These are phyloP conservation scores for Salix brachista DNA, from an alignment of 345 rosid genomes.

Conservation along the genomic window DNA sequence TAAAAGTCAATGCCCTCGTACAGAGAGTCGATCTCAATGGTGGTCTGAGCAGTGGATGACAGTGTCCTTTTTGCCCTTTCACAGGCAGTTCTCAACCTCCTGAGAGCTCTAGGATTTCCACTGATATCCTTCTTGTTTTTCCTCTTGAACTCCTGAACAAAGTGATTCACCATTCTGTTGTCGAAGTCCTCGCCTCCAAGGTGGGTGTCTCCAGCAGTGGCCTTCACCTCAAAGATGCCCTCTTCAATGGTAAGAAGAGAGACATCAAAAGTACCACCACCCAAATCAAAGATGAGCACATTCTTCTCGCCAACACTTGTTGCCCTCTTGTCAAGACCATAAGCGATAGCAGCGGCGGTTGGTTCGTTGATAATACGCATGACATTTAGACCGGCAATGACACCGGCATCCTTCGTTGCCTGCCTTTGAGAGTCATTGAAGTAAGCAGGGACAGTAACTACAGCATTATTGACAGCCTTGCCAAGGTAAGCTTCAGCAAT, in stretches of 20 bases:
- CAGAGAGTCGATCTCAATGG: conserved; percentile 24
- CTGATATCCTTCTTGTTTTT: conserved; percentile 25
- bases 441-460: conserved; percentile 19
- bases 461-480: conserved; percentile 14
- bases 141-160: conserved; percentile 19
- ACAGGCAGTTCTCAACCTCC: conserved; percentile 29
- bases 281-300: conserved; percentile 22
- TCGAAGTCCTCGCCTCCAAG: conserved; percentile 26
- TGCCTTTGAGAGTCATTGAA: conserved; percentile 22
- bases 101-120: conserved; percentile 25
- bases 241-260: conserved; percentile 19
- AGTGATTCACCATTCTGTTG: conserved; percentile 26
- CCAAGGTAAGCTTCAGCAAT: conserved; percentile 25
- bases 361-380: conserved; percentile 27
- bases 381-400: conserved; percentile 20
- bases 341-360: conserved; percentile 24
- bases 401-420: conserved; percentile 23
- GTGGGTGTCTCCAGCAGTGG: conserved; percentile 19
- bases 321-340: conserved; percentile 25
- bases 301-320: conserved; percentile 17
- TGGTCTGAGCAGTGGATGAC: conserved; percentile 29
- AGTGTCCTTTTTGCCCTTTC: conserved; percentile 31
- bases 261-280: conserved; percentile 23
- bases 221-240: conserved; percentile 22
- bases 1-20: conserved; percentile 26